Base-by-base conservation (phyloP, 805 yeast genomes). In the Zygotorulaspora florentina region DNA sequence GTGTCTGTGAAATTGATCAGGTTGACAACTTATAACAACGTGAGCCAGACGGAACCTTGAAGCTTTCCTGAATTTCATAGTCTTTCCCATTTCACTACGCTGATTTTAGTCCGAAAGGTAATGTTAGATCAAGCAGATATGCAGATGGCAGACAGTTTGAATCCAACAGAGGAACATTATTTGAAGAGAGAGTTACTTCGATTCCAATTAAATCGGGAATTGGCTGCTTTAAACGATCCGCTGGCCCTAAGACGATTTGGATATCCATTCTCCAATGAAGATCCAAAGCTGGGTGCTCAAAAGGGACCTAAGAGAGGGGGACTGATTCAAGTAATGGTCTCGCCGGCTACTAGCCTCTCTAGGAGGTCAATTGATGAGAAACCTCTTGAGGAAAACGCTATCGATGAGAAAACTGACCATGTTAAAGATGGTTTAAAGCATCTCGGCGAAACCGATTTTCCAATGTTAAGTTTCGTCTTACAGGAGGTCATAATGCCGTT, bases 161-260 rank as follows among this genome's bases (percentile, higher is more conserved):
- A 79, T 11, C 79, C 90, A 2, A 71, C 77, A 0, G 87, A 90
- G 62, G 96, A 88, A 65, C 97, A 91, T 59, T 86, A 85, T 63
- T 73, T 93, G 43, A 91, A 91, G 65, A 80, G 95, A 57, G 90
- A 87, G 65, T 72, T 91, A 13, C 68, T 91, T 23, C 75, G 78
- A 50, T 70, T 75, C 10, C 77, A 85, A 58, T 66, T 89, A 27
- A 72, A 74, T 10, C 59, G 72, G 4, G 99, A 91, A 62, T 70
- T 88, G 35, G 76, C 70, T 25, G 63, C 62, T 17, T 65, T 89
- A 34, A 76, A 81, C 49, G 79, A 80, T 48, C 77, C 80, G 27
- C 68, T 76, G 15, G 83, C 89, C 10, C 69, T 91, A 34, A 71
- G 85, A 33, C 67, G 75, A 41, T 75, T 91, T 54, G 97, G 97